These are phyloP conservation scores for Phyllachora maydis DNA, from an alignment of 2,329 filamentous ascomycete genomes.

Conservation along the genomic window DNA sequence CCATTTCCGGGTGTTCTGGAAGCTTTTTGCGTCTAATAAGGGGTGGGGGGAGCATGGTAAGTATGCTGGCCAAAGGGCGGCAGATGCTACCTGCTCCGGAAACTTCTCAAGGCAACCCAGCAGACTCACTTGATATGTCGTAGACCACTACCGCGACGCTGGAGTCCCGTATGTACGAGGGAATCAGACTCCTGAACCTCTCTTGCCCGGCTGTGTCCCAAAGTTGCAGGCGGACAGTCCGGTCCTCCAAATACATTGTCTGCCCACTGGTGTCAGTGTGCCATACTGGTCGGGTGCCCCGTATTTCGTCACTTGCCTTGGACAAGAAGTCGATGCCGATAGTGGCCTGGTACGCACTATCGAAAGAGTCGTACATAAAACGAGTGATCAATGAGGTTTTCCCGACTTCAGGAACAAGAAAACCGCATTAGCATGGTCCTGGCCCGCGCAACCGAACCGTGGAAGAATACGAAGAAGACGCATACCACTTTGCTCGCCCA, in stretches of 20 bases:
- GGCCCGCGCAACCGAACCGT: neutral
- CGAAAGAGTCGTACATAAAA: conserved; percentile 99
- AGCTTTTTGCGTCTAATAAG: conserved; percentile 62
- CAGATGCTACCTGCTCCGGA: conserved; percentile 2
- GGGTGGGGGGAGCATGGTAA: neutral
- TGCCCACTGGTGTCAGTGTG: conserved; percentile 12
- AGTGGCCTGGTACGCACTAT: conserved; percentile 98
- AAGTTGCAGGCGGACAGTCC: conserved; percentile 88
- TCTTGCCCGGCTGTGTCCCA: conserved; percentile 99
- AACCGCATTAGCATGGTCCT: conserved; percentile 1
- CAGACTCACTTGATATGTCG: conserved; percentile 65
- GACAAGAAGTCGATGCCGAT: conserved; percentile 99
- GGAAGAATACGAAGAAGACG: conserved; percentile 2
- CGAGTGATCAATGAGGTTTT: conserved; percentile 97
- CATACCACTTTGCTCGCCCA: conserved; percentile 96
- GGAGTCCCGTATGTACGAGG: conserved; percentile 95
- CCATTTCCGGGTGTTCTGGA: conserved; percentile 98
- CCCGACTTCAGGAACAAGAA: conserved; percentile 58
- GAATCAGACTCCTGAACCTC: conserved; percentile 89
- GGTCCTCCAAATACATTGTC: conserved; percentile 99
- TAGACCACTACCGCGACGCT: conserved; percentile 97
- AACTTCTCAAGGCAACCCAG: neutral
- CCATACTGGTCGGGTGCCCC: neutral
- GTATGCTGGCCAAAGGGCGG: conserved; percentile 1
- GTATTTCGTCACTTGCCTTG: conserved; percentile 48